Percentiles rank a stretch among this genome's conserved stretches.
Conservation (phyloP, 192 early-diverging fungal genomes). For the Podila verticillata region DNA sequence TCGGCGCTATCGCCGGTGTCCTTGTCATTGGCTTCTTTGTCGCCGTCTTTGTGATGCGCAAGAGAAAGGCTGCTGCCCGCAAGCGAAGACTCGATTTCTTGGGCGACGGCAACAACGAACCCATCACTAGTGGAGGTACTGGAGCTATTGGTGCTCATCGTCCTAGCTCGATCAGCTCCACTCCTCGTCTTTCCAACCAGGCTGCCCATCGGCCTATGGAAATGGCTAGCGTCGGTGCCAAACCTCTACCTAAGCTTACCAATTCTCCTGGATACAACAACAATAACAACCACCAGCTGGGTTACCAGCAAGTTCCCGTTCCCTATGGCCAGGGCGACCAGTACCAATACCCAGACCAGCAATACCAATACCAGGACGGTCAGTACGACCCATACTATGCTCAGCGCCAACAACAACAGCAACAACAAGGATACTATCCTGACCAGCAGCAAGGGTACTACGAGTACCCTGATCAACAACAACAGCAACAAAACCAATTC, state of each 20-base stretch:
- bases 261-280: conserved; percentile 7
- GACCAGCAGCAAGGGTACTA: background rate
- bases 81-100: conserved; percentile 37
- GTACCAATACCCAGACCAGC: conserved; percentile 6
- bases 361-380: conserved; percentile 22
- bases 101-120: conserved; percentile 13
- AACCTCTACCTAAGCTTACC: background rate
- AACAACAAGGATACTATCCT: conserved; percentile 9
- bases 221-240: conserved; percentile 14
- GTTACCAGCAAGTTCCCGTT: conserved; percentile 19
- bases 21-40: conserved; percentile 37
- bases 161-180: conserved; percentile 1
- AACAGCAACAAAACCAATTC: conserved; percentile 6
- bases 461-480: conserved; percentile 8
- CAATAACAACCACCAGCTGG: conserved; percentile 25
- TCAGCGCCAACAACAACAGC: background rate
- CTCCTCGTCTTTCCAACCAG: conserved; percentile 1
- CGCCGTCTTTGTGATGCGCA: conserved; percentile 39
- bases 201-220: conserved; percentile 7
- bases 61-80: conserved; percentile 12
- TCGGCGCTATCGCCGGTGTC: conserved; percentile 38
- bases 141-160: conserved; percentile 5
- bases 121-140: background rate
- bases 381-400: conserved; percentile 39
- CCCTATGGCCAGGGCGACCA: conserved; percentile 27